A percentile compares a stretch with the other conserved stretches of the same genome.
Evolutionary conservation across 2,329 filamentous ascomycete species (phyloP).

Genomic region (Hypoxylon sp.): DNA sequence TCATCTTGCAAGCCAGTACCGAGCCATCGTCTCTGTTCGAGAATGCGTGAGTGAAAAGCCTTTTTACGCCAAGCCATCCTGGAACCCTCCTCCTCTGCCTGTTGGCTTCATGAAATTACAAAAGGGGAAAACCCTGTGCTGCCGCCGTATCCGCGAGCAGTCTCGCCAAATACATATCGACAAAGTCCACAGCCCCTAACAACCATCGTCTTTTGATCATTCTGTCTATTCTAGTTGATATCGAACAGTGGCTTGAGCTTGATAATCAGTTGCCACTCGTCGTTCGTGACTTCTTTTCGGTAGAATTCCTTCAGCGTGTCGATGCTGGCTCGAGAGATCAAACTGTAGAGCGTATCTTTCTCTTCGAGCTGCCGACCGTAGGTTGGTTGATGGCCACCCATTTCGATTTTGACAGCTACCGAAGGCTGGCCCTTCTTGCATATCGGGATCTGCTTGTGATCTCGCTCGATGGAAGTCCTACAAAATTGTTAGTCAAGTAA

Average conservation of each 20-base stretch:
- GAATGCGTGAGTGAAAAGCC: conserved; percentile 12
- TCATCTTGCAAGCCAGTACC: neutral
- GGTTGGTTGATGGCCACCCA: conserved; percentile 88
- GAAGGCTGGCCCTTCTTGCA: conserved; percentile 98
- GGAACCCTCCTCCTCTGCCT: neutral
- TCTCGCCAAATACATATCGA: conserved; percentile 11
- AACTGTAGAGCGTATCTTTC: conserved; percentile 86
- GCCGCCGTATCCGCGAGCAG: conserved; percentile 3
- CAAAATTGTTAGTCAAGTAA: conserved; percentile 47
- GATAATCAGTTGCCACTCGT: conserved; percentile 95
- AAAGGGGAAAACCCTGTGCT: conserved; percentile 5
- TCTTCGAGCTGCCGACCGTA: conserved; percentile 98
- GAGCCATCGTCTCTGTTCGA: neutral
- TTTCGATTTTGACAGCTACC: conserved; percentile 97
- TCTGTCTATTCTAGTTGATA: conserved; percentile 72
- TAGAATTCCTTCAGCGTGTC: conserved; percentile 98
- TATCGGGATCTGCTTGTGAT: conserved; percentile 92
- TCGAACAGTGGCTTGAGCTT: conserved; percentile 97
- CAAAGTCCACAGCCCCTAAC: neutral
- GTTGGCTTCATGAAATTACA: conserved; percentile 20
- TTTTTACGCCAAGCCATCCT: conserved; percentile 18
- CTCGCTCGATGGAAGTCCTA: conserved; percentile 95
- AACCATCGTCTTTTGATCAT: neutral
- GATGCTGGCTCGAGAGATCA: conserved; percentile 89
- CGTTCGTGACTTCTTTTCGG: conserved; percentile 69